Evolutionary conservation across 306 rosid species (phyloP), one percentile per base, ranked within the genome.

Genomic region (Casuarina equisetifolia): DNA sequence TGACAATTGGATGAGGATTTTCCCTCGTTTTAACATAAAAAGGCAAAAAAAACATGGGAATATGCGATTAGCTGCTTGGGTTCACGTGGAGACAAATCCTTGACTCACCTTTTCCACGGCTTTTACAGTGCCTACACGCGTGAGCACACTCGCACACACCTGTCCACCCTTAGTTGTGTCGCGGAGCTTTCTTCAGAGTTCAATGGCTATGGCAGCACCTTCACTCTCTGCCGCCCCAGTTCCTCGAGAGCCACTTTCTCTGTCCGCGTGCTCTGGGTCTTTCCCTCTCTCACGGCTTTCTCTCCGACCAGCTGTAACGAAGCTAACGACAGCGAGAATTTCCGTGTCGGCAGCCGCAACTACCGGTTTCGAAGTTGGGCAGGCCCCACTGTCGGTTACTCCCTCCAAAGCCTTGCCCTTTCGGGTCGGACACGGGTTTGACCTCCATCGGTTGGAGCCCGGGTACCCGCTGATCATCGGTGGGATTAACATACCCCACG

Each of bases 381-480:
- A 63, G 12, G 70, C 87, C 13, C 52, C 81, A 4, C 58, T 77
- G 45, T 68, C 97, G 35, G 50, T 72, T 51, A 72, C 85, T 72
- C 88, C 93, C 42, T 75, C 89, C 42, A 96, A 88, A 84, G 9
- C 45, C 73, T 81, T 96, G 32, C 99, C 99, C 36, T 96, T 92
- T 74, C 91, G 98, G 71, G 87, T 92, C 20, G 99, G 98, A 2
- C 98, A 96, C 40, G 98, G 99, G 8, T 96, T 96, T 71, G 99
- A 96, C 88, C 97, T 96, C 62, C 99, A 96, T 46, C 83, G 99
- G 0, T 75, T 92, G 84, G 99, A 96, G 75, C 93, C 96, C 32
- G 96, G 97, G 63, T 96, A 91, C 73, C 99, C 99, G 6, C 74
- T 96, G 64, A 96, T 96, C 76, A 96, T 96, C 79, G 99, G 99